Base-by-base conservation (phyloP, 805 yeast species). In the Sugiyamaella floridensis region DNA sequence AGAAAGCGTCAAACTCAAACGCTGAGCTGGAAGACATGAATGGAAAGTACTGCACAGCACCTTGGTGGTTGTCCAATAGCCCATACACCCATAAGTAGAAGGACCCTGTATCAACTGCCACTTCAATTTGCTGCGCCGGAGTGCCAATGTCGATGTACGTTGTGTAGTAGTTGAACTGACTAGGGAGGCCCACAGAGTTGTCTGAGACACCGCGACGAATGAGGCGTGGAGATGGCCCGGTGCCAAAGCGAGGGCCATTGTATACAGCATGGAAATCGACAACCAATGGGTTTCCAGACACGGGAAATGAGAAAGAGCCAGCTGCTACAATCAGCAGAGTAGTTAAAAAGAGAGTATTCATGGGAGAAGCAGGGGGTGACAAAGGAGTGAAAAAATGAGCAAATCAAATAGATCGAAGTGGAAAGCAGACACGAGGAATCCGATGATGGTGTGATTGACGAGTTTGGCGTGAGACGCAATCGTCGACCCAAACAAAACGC, bases 91-190 rank as follows among this genome's bases (percentile, higher is more conserved):
- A 76, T 37, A 76, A 60, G 54, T 75, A 77, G 0, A 78, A 71
- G 10, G 79, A 74, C 2, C 80, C 80, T 2, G 80, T 74, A 58
- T 77, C 81, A 44, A 77, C 58, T 28, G 71, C 63, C 3, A 76
- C 74, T 14, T 69, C 67, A 14, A 76, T 54, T 29, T 66, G 62
- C 55, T 75, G 78, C 4, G 67, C 60, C 2, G 78, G 78, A 2
- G 71, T 68, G n/a, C 81, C 81, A n/a, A 76, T 55, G n/a, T 54
- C 46, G 18, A 68, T 48, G 42, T 61, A 56, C 11, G 67, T 63
- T 49, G 69, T 60, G 60, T 70, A 74, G 55, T 64, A 66, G 56
- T 18, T 41, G 44, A 41, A 41, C 26, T 41, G 37, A 14, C 37
- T 32, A 14, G 12, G 12, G 37, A 32, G 37, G 37, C 37, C 9